A percentile compares a stretch with the other conserved stretches of the same genome.
Evolutionary conservation across 2,329 filamentous ascomycete species (phyloP).

Genomic region (Volutella citrinella): DNA sequence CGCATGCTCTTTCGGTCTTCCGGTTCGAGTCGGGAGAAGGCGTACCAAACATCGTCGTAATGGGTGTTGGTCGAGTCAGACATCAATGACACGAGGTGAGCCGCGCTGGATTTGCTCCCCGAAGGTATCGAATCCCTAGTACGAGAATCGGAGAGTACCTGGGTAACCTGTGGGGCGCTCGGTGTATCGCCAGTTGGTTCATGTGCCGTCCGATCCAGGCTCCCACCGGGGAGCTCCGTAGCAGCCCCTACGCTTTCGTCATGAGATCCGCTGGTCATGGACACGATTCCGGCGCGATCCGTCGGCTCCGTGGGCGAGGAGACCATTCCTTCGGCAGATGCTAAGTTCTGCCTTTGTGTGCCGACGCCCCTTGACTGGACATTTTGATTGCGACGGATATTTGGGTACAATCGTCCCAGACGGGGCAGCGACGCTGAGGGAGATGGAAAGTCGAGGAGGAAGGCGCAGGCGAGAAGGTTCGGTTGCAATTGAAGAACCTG

Average conservation of each 20-base stretch:
- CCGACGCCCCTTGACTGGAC: conserved; percentile 8
- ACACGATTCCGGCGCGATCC: too few species aligned
- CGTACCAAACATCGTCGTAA: conserved; percentile 42
- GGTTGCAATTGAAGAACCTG: conserved; percentile 20
- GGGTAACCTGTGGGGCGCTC: too few species aligned
- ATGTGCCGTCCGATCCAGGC: too few species aligned
- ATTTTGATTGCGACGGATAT: conserved; percentile 21
- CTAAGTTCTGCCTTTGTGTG: conserved; percentile 25
- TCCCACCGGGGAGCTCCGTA: too few species aligned
- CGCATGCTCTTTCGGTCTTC: conserved; percentile 27
- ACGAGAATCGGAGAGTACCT: too few species aligned
- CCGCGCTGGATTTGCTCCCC: too few species aligned
- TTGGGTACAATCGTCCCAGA: conserved; percentile 37
- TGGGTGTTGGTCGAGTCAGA: conserved; percentile 18
- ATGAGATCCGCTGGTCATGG: too few species aligned
- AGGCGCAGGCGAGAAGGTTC: conserved; percentile 42
- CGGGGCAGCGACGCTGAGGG: conserved; percentile 43
- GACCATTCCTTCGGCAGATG: too few species aligned
- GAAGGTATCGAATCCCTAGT: too few species aligned
- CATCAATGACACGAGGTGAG: conserved; percentile 21
- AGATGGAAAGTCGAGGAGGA: conserved; percentile 56
- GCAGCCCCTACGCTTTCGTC: too few species aligned
- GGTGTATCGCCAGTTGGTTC: too few species aligned
- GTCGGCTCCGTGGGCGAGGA: too few species aligned
- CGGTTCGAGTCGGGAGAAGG: conserved; percentile 37